phyloP scores from a whole-genome alignment of 108 stramenopile genomes.

The Schizochytrium sp. region DNA sequence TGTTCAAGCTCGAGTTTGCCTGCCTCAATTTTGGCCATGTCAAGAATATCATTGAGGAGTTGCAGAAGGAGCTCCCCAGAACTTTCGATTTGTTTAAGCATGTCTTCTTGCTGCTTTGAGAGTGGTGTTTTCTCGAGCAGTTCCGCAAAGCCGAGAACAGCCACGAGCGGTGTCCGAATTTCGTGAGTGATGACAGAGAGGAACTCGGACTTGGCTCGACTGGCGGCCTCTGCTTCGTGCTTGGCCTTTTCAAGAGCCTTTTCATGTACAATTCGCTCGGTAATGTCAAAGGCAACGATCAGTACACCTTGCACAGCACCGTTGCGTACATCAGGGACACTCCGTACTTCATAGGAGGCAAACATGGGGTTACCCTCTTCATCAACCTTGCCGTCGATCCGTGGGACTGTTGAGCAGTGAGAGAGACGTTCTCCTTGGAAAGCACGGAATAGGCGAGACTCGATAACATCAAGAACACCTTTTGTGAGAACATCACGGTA shows the following conservation, averaged over 20 bases:
- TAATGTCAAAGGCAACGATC: background rate
- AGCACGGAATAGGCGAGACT: background rate
- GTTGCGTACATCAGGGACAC: background rate
- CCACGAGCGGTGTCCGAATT: slow-evolving; percentile 81
- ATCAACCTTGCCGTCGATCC: background rate
- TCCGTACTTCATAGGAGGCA: background rate
- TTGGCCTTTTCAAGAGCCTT: slow-evolving; percentile 62
- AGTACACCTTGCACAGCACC: slow-evolving; percentile 10
- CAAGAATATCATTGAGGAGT: slow-evolving; percentile 76
- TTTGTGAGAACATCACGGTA: background rate
- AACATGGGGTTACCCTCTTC: background rate
- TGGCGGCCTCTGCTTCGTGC: slow-evolving; percentile 68
- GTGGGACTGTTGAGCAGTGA: background rate
- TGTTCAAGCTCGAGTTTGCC: slow-evolving; percentile 63
- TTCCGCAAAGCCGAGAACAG: slow-evolving; percentile 79
- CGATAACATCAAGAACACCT: background rate
- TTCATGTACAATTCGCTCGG: background rate
- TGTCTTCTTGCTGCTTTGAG: background rate
- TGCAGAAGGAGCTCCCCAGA: slow-evolving; percentile 69
- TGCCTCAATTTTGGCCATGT: slow-evolving; percentile 77
- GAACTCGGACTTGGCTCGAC: slow-evolving; percentile 71
- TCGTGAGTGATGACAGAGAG: slow-evolving; percentile 77
- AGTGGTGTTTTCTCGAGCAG: slow-evolving; percentile 67
- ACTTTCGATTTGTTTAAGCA: slow-evolving; percentile 60
- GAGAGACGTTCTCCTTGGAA: slow-evolving; percentile 1